Conservation (phyloP, 352 stramenopile species). For the Phytophthora parvispora region DNA sequence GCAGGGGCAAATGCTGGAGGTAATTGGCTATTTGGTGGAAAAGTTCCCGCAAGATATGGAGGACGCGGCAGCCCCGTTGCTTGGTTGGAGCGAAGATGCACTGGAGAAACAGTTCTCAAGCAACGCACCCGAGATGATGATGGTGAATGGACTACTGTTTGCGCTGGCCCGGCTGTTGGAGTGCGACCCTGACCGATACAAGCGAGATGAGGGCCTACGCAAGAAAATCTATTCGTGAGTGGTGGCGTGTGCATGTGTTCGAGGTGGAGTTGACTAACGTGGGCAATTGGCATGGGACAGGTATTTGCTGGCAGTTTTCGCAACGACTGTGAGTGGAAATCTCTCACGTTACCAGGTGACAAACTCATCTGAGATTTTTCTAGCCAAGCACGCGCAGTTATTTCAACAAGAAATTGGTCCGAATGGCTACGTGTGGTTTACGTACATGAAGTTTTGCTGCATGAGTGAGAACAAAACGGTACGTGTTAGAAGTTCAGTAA, state of each 20-base stretch:
- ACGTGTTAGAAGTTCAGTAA: conserved; percentile 9
- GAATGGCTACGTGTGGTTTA: conserved; percentile 67
- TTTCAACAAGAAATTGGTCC: conserved; percentile 67
- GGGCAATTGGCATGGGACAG: conserved; percentile 25
- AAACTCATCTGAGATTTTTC: conserved; percentile 65
- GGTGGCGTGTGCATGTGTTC: neutral
- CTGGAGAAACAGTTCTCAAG: conserved; percentile 84
- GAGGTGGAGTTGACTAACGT: conserved; percentile 1
- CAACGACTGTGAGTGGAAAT: conserved; percentile 68
- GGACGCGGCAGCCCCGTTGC: conserved; percentile 32
- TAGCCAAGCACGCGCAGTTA: conserved; percentile 47
- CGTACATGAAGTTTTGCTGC: conserved; percentile 80
- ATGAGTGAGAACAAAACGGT: conserved; percentile 82
- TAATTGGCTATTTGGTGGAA: conserved; percentile 69
- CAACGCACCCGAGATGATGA: conserved; percentile 72
- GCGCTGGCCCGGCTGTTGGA: conserved; percentile 61
- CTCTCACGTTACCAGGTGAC: conserved; percentile 77
- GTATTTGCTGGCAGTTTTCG: conserved; percentile 69
- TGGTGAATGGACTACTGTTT: conserved; percentile 81
- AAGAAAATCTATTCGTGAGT: conserved; percentile 79
- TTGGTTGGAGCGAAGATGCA: conserved; percentile 76
- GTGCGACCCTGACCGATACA: conserved; percentile 65
- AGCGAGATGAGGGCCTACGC: conserved; percentile 37
- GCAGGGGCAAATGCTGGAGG: conserved; percentile 69
- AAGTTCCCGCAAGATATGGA: conserved; percentile 54